These are phyloP conservation scores for Quambalaria eucalypti DNA, from an alignment of 1,284 basidiomycete species.

Conservation along the genomic window DNA sequence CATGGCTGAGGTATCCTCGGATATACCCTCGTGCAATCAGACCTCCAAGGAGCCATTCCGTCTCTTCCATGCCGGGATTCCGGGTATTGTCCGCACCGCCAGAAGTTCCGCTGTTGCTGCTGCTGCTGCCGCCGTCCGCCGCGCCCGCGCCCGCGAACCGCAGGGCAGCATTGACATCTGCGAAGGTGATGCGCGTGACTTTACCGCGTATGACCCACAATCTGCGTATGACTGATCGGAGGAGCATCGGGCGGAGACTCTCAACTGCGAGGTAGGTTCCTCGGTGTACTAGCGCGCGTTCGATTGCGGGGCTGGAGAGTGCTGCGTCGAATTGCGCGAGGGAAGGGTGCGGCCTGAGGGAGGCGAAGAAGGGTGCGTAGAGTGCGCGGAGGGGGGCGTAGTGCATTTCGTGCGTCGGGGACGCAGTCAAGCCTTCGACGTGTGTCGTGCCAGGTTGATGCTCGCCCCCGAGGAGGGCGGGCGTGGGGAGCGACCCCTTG, in stretches of 20 bases:
- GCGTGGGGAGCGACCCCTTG: slow-evolving; percentile 70
- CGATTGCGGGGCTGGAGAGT: slow-evolving; percentile 53
- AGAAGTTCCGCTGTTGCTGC: slow-evolving; percentile 82
- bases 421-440: too few species aligned
- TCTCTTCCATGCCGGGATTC: slow-evolving; percentile 64
- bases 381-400: too few species aligned
- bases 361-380: not conserved
- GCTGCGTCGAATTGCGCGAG: slow-evolving; percentile 65
- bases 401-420: too few species aligned
- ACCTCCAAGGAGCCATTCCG: not conserved
- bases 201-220: slow-evolving; percentile 56
- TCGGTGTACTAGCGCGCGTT: slow-evolving; percentile 67
- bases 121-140: slow-evolving; percentile 49
- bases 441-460: too few species aligned
- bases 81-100: slow-evolving; percentile 56
- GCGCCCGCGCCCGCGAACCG: slow-evolving; percentile 2
- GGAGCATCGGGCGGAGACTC: slow-evolving; percentile 72
- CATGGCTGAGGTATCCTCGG: slow-evolving; percentile 90
- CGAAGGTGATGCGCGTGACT: slow-evolving; percentile 20
- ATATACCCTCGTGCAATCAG: slow-evolving; percentile 59
- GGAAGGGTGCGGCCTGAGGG: slow-evolving; percentile 55
- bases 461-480: slow-evolving; percentile 57
- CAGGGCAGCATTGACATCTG: slow-evolving; percentile 17
- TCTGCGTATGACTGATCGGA: slow-evolving; percentile 73
- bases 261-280: slow-evolving; percentile 80